Percentiles rank a stretch among this genome's conserved stretches.
Evolutionary conservation across 768 basidiomycete genomes (phyloP).

Genomic region (Boletales sp.): DNA sequence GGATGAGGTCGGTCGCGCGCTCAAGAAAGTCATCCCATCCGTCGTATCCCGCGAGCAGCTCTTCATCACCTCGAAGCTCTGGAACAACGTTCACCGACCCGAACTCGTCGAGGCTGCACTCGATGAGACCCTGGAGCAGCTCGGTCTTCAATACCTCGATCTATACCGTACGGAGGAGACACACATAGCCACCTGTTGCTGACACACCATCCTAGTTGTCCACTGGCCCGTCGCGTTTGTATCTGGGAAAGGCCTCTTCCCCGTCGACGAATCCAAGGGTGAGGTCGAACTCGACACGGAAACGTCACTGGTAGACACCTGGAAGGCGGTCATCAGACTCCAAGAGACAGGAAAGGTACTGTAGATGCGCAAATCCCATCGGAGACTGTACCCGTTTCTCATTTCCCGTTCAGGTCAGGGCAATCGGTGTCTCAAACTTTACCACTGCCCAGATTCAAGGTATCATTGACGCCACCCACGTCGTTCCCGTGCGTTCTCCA

Average conservation of each 20-base stretch:
- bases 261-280: slow-evolving; percentile 41
- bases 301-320: slow-evolving; percentile 70
- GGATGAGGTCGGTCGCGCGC: slow-evolving; percentile 66
- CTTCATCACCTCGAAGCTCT: slow-evolving; percentile 79
- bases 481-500: slow-evolving; percentile 54
- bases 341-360: slow-evolving; percentile 63
- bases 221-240: slow-evolving; percentile 79
- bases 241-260: slow-evolving; percentile 53
- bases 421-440: slow-evolving; percentile 85
- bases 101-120: slow-evolving; percentile 68
- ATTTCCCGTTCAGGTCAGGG: slow-evolving; percentile 44
- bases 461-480: slow-evolving; percentile 65
- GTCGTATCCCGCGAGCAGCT: slow-evolving; percentile 79
- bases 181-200: slow-evolving; percentile 4
- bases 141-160: slow-evolving; percentile 76
- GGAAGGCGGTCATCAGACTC: slow-evolving; percentile 75
- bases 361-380: not conserved
- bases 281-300: slow-evolving; percentile 53
- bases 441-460: slow-evolving; percentile 60
- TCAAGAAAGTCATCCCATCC: slow-evolving; percentile 72
- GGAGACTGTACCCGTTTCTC: not conserved
- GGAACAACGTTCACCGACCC: slow-evolving; percentile 73
- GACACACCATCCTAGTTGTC: slow-evolving; percentile 44
- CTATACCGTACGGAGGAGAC: slow-evolving; percentile 56
- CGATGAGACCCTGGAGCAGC: slow-evolving; percentile 68